Conservation (phyloP, 163 green algal genomes). For the Chlorella variabilis region DNA sequence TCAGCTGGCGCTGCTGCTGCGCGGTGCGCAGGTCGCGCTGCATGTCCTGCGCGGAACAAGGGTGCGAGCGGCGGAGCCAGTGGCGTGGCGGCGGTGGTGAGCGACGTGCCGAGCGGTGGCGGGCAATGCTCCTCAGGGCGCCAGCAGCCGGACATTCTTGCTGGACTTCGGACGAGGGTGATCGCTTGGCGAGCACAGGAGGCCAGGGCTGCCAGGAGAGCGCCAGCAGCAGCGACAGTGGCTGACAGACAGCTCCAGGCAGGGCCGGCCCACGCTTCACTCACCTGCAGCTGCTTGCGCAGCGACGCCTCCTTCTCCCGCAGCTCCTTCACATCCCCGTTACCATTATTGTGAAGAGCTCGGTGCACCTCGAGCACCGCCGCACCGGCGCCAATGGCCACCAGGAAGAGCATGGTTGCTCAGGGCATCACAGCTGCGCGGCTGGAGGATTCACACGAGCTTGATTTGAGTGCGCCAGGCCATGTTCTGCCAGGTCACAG, state of each 20-base stretch:
- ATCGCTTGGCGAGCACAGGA: too few species aligned
- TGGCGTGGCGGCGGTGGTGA: neutral
- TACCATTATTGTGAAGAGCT: slow-evolving; percentile 8
- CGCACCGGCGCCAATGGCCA: slow-evolving; percentile 35
- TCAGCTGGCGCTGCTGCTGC: slow-evolving; percentile 39
- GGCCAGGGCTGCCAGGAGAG: too few species aligned
- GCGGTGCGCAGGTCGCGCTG: slow-evolving; percentile 35
- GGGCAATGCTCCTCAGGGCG: too few species aligned
- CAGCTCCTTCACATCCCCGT: slow-evolving; percentile 32
- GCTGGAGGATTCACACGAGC: neutral
- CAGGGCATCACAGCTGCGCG: neutral
- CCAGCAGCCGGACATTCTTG: too few species aligned
- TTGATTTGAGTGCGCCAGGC: too few species aligned
- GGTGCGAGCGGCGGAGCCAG: neutral
- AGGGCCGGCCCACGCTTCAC: too few species aligned
- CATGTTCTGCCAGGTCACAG: too few species aligned
- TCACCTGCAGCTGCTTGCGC: slow-evolving; percentile 39
- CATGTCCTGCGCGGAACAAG: slow-evolving; percentile 32
- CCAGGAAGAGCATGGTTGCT: slow-evolving; percentile 17
- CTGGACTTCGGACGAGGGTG: too few species aligned
- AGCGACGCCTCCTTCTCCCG: slow-evolving; percentile 38
- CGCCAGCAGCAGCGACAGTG: neutral
- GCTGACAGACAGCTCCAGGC: neutral
- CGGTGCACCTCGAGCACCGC: slow-evolving; percentile 52
- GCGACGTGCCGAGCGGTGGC: too few species aligned